phyloP scores from a whole-genome alignment of 2,329 filamentous ascomycete genomes.

The Pestalotiopsis sp. region DNA sequence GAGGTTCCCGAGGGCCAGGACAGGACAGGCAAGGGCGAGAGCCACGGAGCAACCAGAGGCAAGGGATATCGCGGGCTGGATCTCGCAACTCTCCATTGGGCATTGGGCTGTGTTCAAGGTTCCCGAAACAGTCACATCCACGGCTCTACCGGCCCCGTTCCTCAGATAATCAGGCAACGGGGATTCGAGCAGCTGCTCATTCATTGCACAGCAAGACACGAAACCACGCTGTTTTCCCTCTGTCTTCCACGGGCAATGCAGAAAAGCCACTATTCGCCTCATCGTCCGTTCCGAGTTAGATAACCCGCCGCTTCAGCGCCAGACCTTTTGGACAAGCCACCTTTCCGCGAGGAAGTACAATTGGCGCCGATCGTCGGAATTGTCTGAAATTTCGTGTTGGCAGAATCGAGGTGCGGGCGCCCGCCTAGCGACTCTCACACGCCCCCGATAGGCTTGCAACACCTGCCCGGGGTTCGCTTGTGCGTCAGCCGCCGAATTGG shows the following conservation, averaged over 20 bases:
- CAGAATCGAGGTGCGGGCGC: not conserved
- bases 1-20: not conserved
- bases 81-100: constrained; percentile 1
- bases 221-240: not conserved
- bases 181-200: not conserved
- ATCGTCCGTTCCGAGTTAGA: not conserved
- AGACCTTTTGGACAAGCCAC: not conserved
- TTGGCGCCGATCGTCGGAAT: not conserved
- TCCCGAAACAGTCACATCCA: not conserved
- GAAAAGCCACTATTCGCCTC: not conserved
- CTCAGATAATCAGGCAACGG: not conserved
- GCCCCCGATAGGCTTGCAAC: not conserved
- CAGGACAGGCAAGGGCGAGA: constrained; percentile 15
- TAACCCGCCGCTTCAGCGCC: not conserved
- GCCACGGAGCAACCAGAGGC: constrained; percentile 3
- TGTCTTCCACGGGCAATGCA: not conserved
- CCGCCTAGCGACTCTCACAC: not conserved
- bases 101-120: not conserved
- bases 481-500: not conserved
- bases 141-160: not conserved
- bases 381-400: not conserved
- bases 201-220: not conserved
- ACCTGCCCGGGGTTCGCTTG: not conserved
- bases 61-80: constrained; percentile 12
- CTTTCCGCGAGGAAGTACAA: not conserved